These are phyloP conservation scores for Gastrolobium villosum DNA, from an alignment of 306 rosid species.

Conservation along the genomic window DNA sequence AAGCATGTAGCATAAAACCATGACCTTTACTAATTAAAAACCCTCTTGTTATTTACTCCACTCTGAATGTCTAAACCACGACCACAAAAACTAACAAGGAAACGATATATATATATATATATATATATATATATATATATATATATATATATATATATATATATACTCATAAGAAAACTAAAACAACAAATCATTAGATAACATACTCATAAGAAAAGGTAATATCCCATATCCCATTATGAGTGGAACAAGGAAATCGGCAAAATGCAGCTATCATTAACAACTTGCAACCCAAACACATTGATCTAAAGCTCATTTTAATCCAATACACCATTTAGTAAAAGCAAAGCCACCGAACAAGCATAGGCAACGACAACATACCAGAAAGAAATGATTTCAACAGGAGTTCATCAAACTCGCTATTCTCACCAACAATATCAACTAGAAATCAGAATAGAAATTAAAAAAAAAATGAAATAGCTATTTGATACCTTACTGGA, in stretches of 20 bases:
- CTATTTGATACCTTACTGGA: conserved; percentile 59
- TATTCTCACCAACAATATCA: background rate
- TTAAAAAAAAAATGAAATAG: conserved; percentile 1
- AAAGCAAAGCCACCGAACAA: conserved; percentile 5
- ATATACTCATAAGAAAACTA: background rate
- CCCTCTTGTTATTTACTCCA: conserved; percentile 1
- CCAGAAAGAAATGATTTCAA: background rate
- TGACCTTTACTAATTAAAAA: background rate
- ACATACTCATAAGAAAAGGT: background rate
- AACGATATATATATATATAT: too few species aligned
- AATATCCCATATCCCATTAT: background rate
- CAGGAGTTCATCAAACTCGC: conserved; percentile 6
- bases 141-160: too few species aligned
- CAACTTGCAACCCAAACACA: background rate
- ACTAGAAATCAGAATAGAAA: background rate
- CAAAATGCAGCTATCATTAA: background rate
- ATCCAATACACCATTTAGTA: conserved; percentile 2
- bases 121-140: too few species aligned
- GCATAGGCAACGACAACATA: background rate
- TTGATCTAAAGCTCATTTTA: conserved; percentile 17
- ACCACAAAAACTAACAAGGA: background rate
- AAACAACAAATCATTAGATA: background rate
- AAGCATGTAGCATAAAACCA: background rate
- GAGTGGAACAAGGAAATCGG: background rate
- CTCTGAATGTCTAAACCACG: conserved; percentile 3